These are phyloP conservation scores for Chromosphaera perkinsii DNA, from an alignment of 208 protist species.

Conservation along the genomic window DNA sequence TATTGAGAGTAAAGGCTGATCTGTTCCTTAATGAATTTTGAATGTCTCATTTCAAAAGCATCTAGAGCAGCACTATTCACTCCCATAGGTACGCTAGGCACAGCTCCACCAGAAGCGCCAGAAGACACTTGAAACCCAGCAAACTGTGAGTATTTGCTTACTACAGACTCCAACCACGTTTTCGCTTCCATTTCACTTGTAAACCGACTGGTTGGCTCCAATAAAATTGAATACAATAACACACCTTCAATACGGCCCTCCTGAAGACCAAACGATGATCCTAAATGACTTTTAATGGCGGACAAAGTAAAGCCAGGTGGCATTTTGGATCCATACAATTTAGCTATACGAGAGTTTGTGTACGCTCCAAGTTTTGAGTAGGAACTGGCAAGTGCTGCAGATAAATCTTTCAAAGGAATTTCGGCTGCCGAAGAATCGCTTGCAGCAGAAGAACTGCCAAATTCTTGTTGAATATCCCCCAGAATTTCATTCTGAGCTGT, in stretches of 20 bases:
- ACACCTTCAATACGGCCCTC: constrained; percentile 10
- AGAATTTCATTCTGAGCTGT: constrained; percentile 56
- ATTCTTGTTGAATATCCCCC: constrained; percentile 49
- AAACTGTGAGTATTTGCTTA: constrained; percentile 37
- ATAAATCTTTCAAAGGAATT: constrained; percentile 32
- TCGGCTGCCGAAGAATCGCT: constrained; percentile 24
- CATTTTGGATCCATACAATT: constrained; percentile 39
- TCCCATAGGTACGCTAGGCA: constrained; percentile 10
- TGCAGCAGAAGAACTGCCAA: constrained; percentile 14
- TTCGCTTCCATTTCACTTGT: constrained; percentile 44
- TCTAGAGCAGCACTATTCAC: neutral
- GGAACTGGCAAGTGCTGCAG: constrained; percentile 9
- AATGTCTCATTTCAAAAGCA: neutral
- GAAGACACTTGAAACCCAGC: constrained; percentile 4
- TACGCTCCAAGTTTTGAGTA: constrained; percentile 40
- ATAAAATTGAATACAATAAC: constrained; percentile 44
- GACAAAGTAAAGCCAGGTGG: constrained; percentile 42
- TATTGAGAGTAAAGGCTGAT: constrained; percentile 15
- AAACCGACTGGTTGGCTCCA: constrained; percentile 48
- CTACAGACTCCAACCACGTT: constrained; percentile 50
- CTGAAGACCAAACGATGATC: constrained; percentile 27
- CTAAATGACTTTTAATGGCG: constrained; percentile 5
- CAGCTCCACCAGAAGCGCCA: constrained; percentile 1
- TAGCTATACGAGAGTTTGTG: constrained; percentile 23
- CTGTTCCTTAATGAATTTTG: neutral